These are phyloP conservation scores for Camellia lanceoleosa DNA, from an alignment of 148 eudicot genomes.

Conservation along the genomic window DNA sequence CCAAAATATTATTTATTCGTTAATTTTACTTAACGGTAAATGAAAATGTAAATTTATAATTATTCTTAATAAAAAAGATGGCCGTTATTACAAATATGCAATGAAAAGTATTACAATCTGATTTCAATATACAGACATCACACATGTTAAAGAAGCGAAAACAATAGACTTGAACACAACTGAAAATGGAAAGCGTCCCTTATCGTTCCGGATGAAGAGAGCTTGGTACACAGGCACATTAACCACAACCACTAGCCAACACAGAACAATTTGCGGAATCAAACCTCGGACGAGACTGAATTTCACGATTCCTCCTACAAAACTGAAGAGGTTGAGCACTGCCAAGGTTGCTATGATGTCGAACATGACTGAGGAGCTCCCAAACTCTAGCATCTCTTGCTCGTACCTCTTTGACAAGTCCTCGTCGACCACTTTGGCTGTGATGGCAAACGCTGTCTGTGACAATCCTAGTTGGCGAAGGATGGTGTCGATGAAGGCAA, in stretches of 20 bases:
- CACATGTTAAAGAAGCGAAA: slow-evolving; percentile 25
- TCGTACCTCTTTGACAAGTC: slow-evolving; percentile 29
- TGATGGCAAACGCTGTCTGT: slow-evolving; percentile 26
- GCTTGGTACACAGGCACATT: slow-evolving; percentile 40
- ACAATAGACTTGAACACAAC: slow-evolving; percentile 32
- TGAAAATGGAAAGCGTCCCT: slow-evolving; percentile 29
- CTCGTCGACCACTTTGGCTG: slow-evolving; percentile 32
- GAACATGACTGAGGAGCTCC: slow-evolving; percentile 31
- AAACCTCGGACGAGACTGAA: not conserved
- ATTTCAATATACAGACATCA: slow-evolving; percentile 22
- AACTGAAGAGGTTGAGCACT: slow-evolving; percentile 29
- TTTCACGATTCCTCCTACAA: slow-evolving; percentile 11
- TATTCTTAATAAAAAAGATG: too few relatives aligned
- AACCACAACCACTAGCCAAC: slow-evolving; percentile 25
- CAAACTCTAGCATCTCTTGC: slow-evolving; percentile 36
- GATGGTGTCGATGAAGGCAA: slow-evolving; percentile 33
- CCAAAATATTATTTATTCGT: too few relatives aligned
- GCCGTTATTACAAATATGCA: too few relatives aligned
- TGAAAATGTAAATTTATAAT: too few relatives aligned
- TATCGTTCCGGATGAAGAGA: slow-evolving; percentile 33
- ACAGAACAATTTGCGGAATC: not conserved
- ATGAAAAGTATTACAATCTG: too few relatives aligned
- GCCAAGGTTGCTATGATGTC: slow-evolving; percentile 27
- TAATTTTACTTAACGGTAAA: too few relatives aligned
- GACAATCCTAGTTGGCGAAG: slow-evolving; percentile 27